Base-by-base conservation (phyloP, 202 grass and related monocot genomes). In the Bolboschoenoplectus hybrid region DNA sequence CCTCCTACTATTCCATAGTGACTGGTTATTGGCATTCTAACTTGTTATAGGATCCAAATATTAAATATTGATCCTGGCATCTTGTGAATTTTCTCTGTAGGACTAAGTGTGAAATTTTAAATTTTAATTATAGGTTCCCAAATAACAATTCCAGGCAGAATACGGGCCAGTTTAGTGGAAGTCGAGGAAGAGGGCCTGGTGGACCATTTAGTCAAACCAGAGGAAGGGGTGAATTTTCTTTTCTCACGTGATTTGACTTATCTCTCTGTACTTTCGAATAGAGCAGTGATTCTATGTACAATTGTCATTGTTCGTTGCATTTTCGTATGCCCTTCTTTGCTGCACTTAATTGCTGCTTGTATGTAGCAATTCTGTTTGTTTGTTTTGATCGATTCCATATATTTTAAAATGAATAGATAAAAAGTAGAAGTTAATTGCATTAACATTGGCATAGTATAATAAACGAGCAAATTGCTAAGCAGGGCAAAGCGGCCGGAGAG, bases 101-200 rank as follows among this genome's bases (percentile, higher is more conserved):
- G 70, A 51, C 49, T 46, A 32, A 17, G 39, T n/a, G n/a, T 76
- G 14, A 44, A 79, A 74, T 35, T 67, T 51, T 9, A 68, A 87
- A 14, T 84, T 75, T 40, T 40, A 57, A 83, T 64, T 81, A 70
- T 85, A 90, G 88, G 81, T 84, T 70, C 41, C 80, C 49, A 61
- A 80, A 39, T 20, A 87, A 87, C 14, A 80, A 80, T 60, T 53
- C 13, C 7, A 87, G 68, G 32, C 53, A 40, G 35, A 90, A 81
- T 81, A 13, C 34, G 14, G 58, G 56, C 10, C 84, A 46, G 84
- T 95, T 86, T 76, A 92, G 83, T 85, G 74, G 71, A 62, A 56
- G 11, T 17, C 1, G 67, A 81, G 90, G 84, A 94, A 92, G 88
- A 90, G 71, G 89, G 86, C 80, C 67, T 91, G 73, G 74, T 60